phyloP scores from a whole-genome alignment of 1,284 basidiomycete genomes.

The Puccinia horiana region DNA sequence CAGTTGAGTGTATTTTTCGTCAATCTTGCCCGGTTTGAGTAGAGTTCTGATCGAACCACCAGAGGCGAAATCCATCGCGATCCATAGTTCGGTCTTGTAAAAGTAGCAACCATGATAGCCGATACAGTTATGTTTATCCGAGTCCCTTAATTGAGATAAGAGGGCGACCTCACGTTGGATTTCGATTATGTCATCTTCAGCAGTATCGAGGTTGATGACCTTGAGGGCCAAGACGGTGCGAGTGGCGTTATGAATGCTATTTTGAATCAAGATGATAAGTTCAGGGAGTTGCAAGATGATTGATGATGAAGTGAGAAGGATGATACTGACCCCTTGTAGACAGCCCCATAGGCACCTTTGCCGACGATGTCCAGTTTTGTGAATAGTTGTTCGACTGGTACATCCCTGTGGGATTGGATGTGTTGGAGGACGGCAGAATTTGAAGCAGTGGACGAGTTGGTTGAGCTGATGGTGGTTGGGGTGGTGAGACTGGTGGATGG shows the following conservation, averaged over 20 bases:
- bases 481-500: not conserved
- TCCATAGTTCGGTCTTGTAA: slow-evolving; percentile 94
- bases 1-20: slow-evolving; percentile 84
- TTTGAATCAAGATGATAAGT: too few relatives aligned
- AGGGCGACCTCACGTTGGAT: slow-evolving; percentile 95
- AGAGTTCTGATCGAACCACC: slow-evolving; percentile 92
- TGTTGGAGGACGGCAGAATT: slow-evolving; percentile 44
- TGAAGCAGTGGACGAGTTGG: not conserved
- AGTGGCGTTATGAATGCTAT: slow-evolving; percentile 73
- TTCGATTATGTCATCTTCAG: slow-evolving; percentile 92
- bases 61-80: slow-evolving; percentile 96
- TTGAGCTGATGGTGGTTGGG: slow-evolving; percentile 13
- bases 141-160: slow-evolving; percentile 75
- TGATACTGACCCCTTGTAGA: slow-evolving; percentile 71
- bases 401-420: slow-evolving; percentile 50
- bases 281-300: not conserved
- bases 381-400: slow-evolving; percentile 60
- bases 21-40: slow-evolving; percentile 72
- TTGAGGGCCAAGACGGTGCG: slow-evolving; percentile 90
- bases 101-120: slow-evolving; percentile 94
- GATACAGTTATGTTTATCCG: slow-evolving; percentile 83
- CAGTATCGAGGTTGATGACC: slow-evolving; percentile 96
- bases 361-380: slow-evolving; percentile 76
- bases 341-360: slow-evolving; percentile 92
- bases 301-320: not conserved